Conservation (phyloP, 345 rosid species). For the Geranium rotundifolium region DNA sequence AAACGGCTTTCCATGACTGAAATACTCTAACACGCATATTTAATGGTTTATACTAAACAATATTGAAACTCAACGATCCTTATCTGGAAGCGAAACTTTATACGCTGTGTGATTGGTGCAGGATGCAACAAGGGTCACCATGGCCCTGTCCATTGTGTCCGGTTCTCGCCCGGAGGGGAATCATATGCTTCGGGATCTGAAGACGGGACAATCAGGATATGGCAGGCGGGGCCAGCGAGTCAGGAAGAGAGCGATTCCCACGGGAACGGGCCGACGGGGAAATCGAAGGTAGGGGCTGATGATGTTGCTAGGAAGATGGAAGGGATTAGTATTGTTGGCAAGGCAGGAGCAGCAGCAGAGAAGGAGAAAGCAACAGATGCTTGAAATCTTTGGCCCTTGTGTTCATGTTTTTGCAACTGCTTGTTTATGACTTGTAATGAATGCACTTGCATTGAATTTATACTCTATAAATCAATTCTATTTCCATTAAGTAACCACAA, state of each 20-base stretch:
- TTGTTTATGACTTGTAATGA: no score
- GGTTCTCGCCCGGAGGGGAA: conserved; percentile 90
- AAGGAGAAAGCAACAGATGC: no score
- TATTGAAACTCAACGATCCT: no score
- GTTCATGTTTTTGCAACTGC: no score
- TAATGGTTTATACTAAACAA: no score
- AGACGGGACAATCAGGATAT: conserved; percentile 78
- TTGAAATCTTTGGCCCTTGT: no score
- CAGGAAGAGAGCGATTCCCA: conserved; percentile 16
- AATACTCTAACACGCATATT: no score
- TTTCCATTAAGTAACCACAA: no score
- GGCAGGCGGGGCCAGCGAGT: conserved; percentile 37
- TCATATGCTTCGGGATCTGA: conserved; percentile 96
- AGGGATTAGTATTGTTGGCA: conserved; percentile 14
- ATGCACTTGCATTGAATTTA: no score
- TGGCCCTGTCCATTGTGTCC: conserved; percentile 89
- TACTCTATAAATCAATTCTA: no score
- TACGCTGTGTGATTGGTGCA: conserved; percentile 12
- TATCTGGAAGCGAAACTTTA: no score
- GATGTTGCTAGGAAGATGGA: conserved; percentile 19
- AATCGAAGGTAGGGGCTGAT: conserved; percentile 19
- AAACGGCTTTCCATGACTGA: no score
- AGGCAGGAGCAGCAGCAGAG: conserved; percentile 8
- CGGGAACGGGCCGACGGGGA: conserved; percentile 9
- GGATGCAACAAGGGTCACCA: conserved; percentile 40